phyloP scores from a whole-genome alignment of 2,329 filamentous ascomycete species.

The Hypocrella siamensis region DNA sequence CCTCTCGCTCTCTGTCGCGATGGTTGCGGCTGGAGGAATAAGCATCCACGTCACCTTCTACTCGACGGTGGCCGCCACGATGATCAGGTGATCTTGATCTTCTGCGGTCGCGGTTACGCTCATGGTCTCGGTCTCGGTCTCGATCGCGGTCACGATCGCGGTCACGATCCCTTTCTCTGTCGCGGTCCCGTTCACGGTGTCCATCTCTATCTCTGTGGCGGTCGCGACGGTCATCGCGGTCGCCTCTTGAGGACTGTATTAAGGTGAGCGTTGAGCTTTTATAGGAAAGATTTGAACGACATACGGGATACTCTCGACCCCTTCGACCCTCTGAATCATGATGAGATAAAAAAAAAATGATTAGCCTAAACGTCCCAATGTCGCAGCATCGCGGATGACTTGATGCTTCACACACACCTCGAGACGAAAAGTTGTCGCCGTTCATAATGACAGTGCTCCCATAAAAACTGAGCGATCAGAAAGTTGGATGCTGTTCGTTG shows the following conservation, averaged over 20 bases:
- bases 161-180: constrained; percentile 39
- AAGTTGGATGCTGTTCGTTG: no score
- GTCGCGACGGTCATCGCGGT: constrained; percentile 16
- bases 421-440: constrained; percentile 67
- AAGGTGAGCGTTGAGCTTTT: constrained; percentile 7
- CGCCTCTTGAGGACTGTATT: constrained; percentile 13
- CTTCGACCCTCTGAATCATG: constrained; percentile 29
- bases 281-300: constrained; percentile 11
- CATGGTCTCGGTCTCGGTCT: constrained; percentile 40
- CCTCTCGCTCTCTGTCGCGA: constrained; percentile 83
- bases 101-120: constrained; percentile 33
- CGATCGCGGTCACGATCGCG: constrained; percentile 25
- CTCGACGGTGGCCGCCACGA: constrained; percentile 43
- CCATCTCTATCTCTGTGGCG: constrained; percentile 40
- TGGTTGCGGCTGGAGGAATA: constrained; percentile 91
- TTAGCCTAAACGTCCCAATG: constrained; percentile 1
- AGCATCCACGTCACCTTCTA: constrained; percentile 66
- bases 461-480: constrained; percentile 5
- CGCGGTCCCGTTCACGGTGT: constrained; percentile 28
- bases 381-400: constrained; percentile 4
- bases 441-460: constrained; percentile 44
- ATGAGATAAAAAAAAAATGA: constrained; percentile 6
- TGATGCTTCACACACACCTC: constrained; percentile 26
- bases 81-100: constrained; percentile 80
- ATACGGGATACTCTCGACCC: constrained; percentile 39